Conservation (phyloP, 2,329 filamentous ascomycete species). For the Sporothrix brasiliensis region DNA sequence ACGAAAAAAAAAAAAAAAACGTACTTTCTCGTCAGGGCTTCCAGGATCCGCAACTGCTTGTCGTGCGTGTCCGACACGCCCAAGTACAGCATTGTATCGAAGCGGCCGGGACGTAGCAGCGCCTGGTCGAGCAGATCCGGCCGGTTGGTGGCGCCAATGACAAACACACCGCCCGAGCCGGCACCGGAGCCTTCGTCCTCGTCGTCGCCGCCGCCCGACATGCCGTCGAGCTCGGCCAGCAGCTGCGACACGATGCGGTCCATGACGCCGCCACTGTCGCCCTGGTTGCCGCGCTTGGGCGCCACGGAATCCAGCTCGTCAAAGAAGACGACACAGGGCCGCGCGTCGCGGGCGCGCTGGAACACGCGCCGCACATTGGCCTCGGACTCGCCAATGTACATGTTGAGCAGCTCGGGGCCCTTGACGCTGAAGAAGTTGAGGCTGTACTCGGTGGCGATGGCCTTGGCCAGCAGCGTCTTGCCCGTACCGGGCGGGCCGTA, state of each 20-base stretch:
- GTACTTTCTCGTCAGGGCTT: slow-evolving; percentile 91
- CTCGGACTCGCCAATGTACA: slow-evolving; percentile 95
- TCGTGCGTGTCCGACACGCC: slow-evolving; percentile 96
- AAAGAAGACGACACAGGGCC: slow-evolving; percentile 90
- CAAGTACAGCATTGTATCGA: slow-evolving; percentile 98
- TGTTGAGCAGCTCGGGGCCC: slow-evolving; percentile 87
- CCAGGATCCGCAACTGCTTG: slow-evolving; percentile 91
- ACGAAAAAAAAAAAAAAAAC: slow-evolving; percentile 42
- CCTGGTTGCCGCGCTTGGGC: slow-evolving; percentile 94
- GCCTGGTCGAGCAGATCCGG: slow-evolving; percentile 92
- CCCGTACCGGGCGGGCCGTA: slow-evolving; percentile 90
- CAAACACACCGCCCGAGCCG: slow-evolving; percentile 81
- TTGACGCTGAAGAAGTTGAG: slow-evolving; percentile 95
- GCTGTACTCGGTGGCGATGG: slow-evolving; percentile 90
- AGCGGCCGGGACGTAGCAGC: slow-evolving; percentile 82
- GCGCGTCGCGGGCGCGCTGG: slow-evolving; percentile 80
- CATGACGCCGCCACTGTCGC: slow-evolving; percentile 97
- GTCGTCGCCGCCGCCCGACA: slow-evolving; percentile 60
- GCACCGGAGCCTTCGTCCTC: slow-evolving; percentile 56
- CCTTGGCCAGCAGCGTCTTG: slow-evolving; percentile 90
- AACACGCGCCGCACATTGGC: slow-evolving; percentile 89
- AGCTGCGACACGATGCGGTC: slow-evolving; percentile 95
- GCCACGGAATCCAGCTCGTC: slow-evolving; percentile 92
- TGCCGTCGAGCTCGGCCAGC: slow-evolving; percentile 92
- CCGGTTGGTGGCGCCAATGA: slow-evolving; percentile 93